These are phyloP conservation scores for Pseudozyma thailandica DNA, from an alignment of 1,284 basidiomycete species.

Conservation along the genomic window DNA sequence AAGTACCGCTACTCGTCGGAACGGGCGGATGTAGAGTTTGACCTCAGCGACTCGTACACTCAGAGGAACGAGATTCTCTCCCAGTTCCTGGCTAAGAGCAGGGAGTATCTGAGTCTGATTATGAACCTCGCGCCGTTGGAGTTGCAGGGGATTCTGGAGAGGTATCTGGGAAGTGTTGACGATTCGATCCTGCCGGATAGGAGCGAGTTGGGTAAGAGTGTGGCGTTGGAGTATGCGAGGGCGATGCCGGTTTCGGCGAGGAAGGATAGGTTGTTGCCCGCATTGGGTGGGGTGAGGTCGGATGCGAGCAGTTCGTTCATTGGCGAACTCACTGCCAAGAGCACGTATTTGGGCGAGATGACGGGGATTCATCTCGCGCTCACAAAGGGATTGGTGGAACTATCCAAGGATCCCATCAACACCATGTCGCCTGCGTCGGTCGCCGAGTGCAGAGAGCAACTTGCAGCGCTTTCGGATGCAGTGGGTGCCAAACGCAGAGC, in stretches of 20 bases:
- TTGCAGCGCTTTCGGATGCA: slow-evolving; percentile 76
- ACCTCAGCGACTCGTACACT: slow-evolving; percentile 87
- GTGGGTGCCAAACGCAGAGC: slow-evolving; percentile 16
- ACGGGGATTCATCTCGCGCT: slow-evolving; percentile 79
- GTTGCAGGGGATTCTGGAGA: slow-evolving; percentile 89
- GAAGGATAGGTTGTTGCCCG: slow-evolving; percentile 58
- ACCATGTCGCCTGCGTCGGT: slow-evolving; percentile 75
- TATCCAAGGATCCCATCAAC: slow-evolving; percentile 74
- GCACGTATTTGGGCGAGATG: slow-evolving; percentile 75
- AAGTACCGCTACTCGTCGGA: slow-evolving; percentile 84
- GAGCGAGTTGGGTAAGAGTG: slow-evolving; percentile 61
- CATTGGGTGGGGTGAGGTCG: slow-evolving; percentile 65
- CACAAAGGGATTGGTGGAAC: slow-evolving; percentile 70
- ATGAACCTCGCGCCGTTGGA: slow-evolving; percentile 89
- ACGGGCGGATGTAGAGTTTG: slow-evolving; percentile 77
- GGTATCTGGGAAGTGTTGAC: slow-evolving; percentile 62
- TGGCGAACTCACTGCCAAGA: slow-evolving; percentile 60
- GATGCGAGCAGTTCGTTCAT: slow-evolving; percentile 64
- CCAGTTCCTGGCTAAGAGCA: slow-evolving; percentile 79
- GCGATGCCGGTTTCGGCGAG: slow-evolving; percentile 51
- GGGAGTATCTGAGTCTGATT: slow-evolving; percentile 84
- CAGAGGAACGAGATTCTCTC: slow-evolving; percentile 85
- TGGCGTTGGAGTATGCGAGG: slow-evolving; percentile 64
- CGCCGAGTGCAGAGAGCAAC: slow-evolving; percentile 76
- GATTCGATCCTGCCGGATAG: slow-evolving; percentile 45